phyloP scores from a whole-genome alignment of 805 yeast species.

The Wickerhamiella dianesei region DNA sequence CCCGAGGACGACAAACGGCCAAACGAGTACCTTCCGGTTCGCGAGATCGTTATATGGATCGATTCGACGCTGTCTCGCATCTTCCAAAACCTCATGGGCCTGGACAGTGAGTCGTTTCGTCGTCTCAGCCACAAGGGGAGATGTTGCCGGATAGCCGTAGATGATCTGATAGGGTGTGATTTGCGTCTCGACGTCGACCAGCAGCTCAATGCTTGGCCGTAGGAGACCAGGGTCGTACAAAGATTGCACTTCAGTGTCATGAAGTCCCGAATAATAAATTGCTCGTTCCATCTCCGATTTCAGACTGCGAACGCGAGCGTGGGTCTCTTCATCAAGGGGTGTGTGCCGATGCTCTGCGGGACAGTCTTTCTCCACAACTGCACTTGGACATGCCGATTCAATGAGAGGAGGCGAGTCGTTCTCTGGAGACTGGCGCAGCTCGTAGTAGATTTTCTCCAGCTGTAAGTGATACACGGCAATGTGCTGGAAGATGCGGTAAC shows the following conservation, averaged over 20 bases:
- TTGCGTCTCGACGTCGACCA: neutral
- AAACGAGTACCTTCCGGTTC: neutral
- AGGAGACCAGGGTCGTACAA: neutral
- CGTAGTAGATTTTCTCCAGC: neutral
- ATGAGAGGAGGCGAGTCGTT: too few relatives aligned
- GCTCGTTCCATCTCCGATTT: neutral
- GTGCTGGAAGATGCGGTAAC: neutral
- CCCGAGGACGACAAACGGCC: neutral
- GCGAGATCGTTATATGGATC: neutral
- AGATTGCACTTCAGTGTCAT: neutral
- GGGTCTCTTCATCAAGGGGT: neutral
- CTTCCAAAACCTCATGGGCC: neutral
- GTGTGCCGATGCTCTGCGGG: neutral
- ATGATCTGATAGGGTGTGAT: neutral
- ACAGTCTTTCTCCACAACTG: too few relatives aligned
- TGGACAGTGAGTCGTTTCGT: neutral
- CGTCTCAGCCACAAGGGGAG: neutral
- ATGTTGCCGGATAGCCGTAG: neutral
- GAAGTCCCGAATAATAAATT: neutral
- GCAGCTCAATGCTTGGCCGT: neutral
- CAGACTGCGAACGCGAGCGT: neutral
- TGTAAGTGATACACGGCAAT: neutral
- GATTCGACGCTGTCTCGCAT: neutral
- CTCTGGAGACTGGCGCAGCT: neutral
- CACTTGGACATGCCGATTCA: too few relatives aligned